Evolutionary conservation across 495 filamentous ascomycete species (phyloP), one percentile per base, ranked within the genome.

Genomic region (Aspergillus kassunensis): DNA sequence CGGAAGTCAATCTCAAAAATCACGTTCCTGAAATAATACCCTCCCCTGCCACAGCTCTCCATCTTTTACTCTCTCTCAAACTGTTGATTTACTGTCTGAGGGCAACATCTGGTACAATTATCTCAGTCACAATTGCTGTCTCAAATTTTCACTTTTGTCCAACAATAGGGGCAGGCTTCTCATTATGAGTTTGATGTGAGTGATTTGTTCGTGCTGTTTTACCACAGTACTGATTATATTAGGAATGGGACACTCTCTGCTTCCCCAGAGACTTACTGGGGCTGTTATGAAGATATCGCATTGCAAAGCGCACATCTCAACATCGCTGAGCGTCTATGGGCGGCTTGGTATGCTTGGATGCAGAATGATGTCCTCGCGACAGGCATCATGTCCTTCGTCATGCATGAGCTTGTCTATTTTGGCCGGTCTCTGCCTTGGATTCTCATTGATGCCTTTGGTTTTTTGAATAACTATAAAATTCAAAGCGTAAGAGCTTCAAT

Each of bases 341-440:
- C 89, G 20, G 89, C 92, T 65, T 89, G 92, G 92, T 97, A 97
- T 67, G 82, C 91, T n/a, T 97, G 86, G 82, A 95, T 97, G 90
- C 88, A 91, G 62, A 97, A 97, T 62, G 92, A 97, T 78, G 84
- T 87, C 40, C 84, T 97, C 30, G 92, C 92, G 43, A 97, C 92
- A 12, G 92, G 91, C 31, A 91, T 97, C 73, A 87, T 97, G 88
- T 95, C 89, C 42, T 97, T 97, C 69, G 66, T 86, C 49, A 92
- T 97, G 86, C 92, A 97, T 71, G 92, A 97, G 69, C 19, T 84
- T 18, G 81, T 97, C 51, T 97, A 97, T 76, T 97, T 97, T 63
- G 93, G 92, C 48, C 80, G 92, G 24, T 91, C 87, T 41, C 61
- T 97, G 24, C 92, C 92, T 0, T 97, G 92, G 88, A 88, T 96